Conservation (phyloP, 192 early-diverging fungal genomes). For the Globomyces pollinis-pini region DNA sequence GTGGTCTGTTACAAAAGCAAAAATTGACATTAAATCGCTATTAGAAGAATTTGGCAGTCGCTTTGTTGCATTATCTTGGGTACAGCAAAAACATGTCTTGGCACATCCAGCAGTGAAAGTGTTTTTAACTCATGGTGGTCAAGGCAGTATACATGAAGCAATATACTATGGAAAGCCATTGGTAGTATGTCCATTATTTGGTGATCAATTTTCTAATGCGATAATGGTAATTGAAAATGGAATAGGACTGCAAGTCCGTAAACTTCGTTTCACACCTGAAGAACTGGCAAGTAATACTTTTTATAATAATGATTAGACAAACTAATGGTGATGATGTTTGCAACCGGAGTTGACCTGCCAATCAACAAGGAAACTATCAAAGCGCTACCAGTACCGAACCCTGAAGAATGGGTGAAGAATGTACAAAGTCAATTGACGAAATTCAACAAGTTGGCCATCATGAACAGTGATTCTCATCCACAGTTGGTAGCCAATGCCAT, state of each 20-base stretch:
- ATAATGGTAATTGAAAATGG: not conserved
- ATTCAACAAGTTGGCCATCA: not conserved
- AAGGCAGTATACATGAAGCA: not conserved
- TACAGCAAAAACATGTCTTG: not conserved
- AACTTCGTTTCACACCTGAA: not conserved
- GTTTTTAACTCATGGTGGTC: constrained; percentile 2
- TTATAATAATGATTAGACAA: too few species aligned
- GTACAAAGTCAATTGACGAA: not conserved
- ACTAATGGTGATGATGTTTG: too few species aligned
- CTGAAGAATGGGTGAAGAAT: not conserved
- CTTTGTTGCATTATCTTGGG: not conserved
- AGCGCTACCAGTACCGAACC: too few species aligned
- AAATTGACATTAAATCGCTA: not conserved
- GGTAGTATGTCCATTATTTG: not conserved
- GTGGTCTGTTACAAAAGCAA: not conserved
- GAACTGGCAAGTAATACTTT: too few species aligned
- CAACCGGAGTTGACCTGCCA: too few species aligned
- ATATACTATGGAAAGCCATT: not conserved
- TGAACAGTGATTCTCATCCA: not conserved
- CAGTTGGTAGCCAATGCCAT: not conserved
- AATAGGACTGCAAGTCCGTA: not conserved
- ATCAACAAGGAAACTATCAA: too few species aligned
- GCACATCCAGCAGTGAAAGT: not conserved
- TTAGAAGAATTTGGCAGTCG: not conserved
- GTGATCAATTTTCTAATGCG: constrained; percentile 2